phyloP scores from a whole-genome alignment of 106 monocot species.

The Dendrobium officinale region DNA sequence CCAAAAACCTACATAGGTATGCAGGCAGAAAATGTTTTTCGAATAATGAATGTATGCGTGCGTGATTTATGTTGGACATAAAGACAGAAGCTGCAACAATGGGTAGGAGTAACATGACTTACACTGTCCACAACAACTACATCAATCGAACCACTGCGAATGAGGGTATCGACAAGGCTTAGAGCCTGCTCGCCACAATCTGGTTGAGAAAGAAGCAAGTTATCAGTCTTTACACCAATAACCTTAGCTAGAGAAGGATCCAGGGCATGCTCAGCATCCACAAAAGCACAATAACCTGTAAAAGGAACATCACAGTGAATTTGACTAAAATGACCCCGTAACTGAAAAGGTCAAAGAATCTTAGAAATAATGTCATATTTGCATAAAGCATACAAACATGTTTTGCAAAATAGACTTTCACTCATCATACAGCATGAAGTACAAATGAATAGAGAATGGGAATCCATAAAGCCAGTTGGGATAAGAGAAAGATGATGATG shows the following conservation, averaged over 20 bases:
- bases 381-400: neutral
- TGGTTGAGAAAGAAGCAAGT: conserved; percentile 91
- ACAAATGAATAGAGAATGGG: neutral
- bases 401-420: neutral
- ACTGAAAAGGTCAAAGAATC: neutral
- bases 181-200: conserved; percentile 98
- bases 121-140: conserved; percentile 99
- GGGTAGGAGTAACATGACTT: conserved; percentile 24
- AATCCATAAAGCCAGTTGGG: neutral
- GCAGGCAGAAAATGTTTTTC: neutral
- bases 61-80: neutral
- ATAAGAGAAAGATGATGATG: neutral
- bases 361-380: neutral
- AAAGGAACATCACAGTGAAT: conserved; percentile 10
- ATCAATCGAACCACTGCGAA: conserved; percentile 97
- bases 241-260: conserved; percentile 85
- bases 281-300: conserved; percentile 92
- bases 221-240: conserved; percentile 90
- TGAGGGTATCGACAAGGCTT: conserved; percentile 92
- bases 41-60: too few species aligned
- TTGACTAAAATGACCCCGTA: neutral
- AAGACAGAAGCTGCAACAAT: neutral
- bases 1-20: neutral
- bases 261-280: conserved; percentile 99
- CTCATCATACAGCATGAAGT: neutral